Percentiles rank a stretch among this genome's conserved stretches.
These are phyloP conservation scores for Cryptosporidium parvum DNA, from an alignment of 169 alveolate species.

Conservation along the genomic window DNA sequence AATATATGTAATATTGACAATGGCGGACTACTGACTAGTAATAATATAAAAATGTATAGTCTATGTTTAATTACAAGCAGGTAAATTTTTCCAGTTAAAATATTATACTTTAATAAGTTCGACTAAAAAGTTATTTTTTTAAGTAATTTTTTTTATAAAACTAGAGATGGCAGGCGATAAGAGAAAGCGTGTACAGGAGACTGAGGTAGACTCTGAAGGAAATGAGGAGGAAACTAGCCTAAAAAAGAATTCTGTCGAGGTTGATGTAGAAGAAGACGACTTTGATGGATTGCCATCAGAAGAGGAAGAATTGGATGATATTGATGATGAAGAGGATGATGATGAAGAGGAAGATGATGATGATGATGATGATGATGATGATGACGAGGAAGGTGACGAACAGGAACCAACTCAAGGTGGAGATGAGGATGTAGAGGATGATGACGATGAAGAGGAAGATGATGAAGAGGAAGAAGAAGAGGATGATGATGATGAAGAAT, in stretches of 20 bases:
- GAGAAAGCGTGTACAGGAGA: conserved; percentile 71
- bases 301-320: conserved; percentile 68
- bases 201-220: conserved; percentile 60
- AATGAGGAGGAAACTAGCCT: conserved; percentile 47
- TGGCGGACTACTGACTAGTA: conserved; percentile 23
- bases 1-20: background rate
- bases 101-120: background rate
- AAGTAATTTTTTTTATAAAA: conserved; percentile 3
- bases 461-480: conserved; percentile 65
- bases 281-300: conserved; percentile 74
- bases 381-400: conserved; percentile 68
- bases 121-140: background rate
- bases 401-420: conserved; percentile 71
- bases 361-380: conserved; percentile 63
- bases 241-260: conserved; percentile 55
- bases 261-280: conserved; percentile 55
- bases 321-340: conserved; percentile 69
- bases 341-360: conserved; percentile 64
- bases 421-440: conserved; percentile 66
- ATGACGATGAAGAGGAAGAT: conserved; percentile 62
- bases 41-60: conserved; percentile 27
- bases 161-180: conserved; percentile 73
- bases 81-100: background rate
- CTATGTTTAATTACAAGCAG: conserved; percentile 19
- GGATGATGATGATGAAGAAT: conserved; percentile 71